phyloP scores from a whole-genome alignment of 306 rosid species.

The Gastrolobium bilobum region DNA sequence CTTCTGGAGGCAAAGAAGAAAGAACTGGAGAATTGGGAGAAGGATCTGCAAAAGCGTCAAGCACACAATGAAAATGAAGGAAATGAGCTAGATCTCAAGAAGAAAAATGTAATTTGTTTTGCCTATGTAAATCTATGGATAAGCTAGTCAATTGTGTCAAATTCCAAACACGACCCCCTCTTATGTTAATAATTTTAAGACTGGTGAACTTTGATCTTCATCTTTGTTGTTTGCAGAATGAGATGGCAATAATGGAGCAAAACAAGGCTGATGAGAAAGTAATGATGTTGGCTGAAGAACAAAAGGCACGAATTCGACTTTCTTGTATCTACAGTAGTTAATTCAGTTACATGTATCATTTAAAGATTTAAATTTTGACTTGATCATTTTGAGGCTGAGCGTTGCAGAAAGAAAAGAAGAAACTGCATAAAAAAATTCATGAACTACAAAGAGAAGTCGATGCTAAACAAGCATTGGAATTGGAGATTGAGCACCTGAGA shows the following conservation, averaged over 20 bases:
- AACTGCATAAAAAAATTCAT: slow-evolving; percentile 55
- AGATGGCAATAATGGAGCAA: slow-evolving; percentile 65
- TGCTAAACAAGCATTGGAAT: slow-evolving; percentile 58
- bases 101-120: slow-evolving; percentile 57
- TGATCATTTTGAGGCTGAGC: slow-evolving; percentile 7
- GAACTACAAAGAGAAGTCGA: slow-evolving; percentile 69
- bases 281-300: slow-evolving; percentile 68
- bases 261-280: slow-evolving; percentile 46
- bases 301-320: slow-evolving; percentile 47
- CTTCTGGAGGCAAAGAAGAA: slow-evolving; percentile 58
- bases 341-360: neutral
- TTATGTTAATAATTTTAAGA: neutral
- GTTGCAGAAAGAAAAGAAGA: slow-evolving; percentile 67
- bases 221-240: slow-evolving; percentile 54
- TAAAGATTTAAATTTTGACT: neutral
- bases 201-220: neutral
- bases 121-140: neutral
- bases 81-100: slow-evolving; percentile 53
- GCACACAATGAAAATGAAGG: slow-evolving; percentile 61
- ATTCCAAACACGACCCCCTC: neutral
- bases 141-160: neutral
- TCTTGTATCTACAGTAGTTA: neutral
- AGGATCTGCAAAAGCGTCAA: slow-evolving; percentile 54
- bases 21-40: slow-evolving; percentile 58
- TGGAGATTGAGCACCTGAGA: too few species aligned